These are phyloP conservation scores for Aspergillus fischeri DNA, from an alignment of 2,329 filamentous ascomycete genomes.

Conservation along the genomic window DNA sequence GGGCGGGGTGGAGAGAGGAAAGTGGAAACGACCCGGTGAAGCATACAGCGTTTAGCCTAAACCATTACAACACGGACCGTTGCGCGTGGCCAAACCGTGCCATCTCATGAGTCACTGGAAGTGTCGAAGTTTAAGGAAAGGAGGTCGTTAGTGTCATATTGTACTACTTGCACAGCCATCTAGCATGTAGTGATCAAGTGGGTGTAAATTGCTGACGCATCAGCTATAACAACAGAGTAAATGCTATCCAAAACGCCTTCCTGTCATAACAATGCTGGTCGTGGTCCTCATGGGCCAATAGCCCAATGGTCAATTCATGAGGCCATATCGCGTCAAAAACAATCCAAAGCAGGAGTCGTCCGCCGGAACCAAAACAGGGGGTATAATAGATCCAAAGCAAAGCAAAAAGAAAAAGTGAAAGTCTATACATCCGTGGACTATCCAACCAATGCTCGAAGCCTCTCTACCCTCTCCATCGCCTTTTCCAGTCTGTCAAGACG, in stretches of 20 bases:
- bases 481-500: constrained; percentile 54
- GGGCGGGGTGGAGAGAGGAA: no score
- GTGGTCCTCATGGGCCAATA: constrained; percentile 4
- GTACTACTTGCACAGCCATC: no score
- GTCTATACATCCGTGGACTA: constrained; percentile 9
- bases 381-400: not conserved
- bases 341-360: constrained; percentile 1
- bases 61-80: no score
- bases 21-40: no score
- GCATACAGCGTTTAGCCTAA: no score
- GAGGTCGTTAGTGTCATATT: no score
- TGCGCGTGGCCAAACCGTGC: no score
- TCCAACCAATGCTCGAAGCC: constrained; percentile 52
- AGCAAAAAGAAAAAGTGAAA: not conserved
- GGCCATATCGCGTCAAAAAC: constrained; percentile 12
- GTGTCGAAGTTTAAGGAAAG: no score
- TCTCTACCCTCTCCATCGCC: constrained; percentile 54
- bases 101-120: no score
- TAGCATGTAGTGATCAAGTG: not conserved
- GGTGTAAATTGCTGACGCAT: not conserved
- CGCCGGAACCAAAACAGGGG: constrained; percentile 2
- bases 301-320: constrained; percentile 6
- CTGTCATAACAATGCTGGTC: constrained; percentile 5
- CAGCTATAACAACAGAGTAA: not conserved
- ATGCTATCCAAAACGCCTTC: not conserved